Base-by-base conservation (phyloP, 441 rosid species). In the Brassica balearica region DNA sequence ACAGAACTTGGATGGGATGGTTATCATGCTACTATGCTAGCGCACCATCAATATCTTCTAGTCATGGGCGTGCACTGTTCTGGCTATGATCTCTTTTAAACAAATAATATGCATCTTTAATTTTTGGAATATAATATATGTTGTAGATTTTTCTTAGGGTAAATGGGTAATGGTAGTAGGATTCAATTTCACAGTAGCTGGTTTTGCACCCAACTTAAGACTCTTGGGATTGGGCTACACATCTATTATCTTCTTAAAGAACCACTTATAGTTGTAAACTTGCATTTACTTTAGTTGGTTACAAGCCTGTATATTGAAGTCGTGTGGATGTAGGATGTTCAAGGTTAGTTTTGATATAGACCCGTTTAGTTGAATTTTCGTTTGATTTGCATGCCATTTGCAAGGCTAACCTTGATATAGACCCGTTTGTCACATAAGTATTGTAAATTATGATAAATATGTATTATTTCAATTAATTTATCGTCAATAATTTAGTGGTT, bases 321-420 rank as follows among this genome's bases (percentile, higher is more conserved):
- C 25, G 63, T 58, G 63, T 58, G 63, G 63, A 58, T 58, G 63
- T 58, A 58, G 63, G 29, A 43, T 43, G n/a, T 48, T 12, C 55
- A 43, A 43, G 11, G 12, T 43, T 43, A 43, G 11, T 3, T 48
- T 12, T 12, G 56, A 48, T 48, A 48, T 48, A 48, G 56, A 48
- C 56, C 6, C 56, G 56, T 48, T 48, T 48, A 43, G 43, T 38
- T 38, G 43, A 8, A 38, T 38, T 38, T 38, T 38, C 43, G 43
- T 38, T 38, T 38, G 43, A 38, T 8, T 38, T 38, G 5, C 48
- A 41, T 9, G n/a, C 3, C n/a, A 29, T 29, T 29, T 20, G 7
- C 56, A 48, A 48, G 17, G 17, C 17, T 48, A 0, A 48, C 15
- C 17, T n/a, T 12, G 56, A n/a, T 48, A 48, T 48, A 48, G 56